phyloP scores from a whole-genome alignment of 2,329 filamentous ascomycete species.

The Hymenoscyphus fructigenus region DNA sequence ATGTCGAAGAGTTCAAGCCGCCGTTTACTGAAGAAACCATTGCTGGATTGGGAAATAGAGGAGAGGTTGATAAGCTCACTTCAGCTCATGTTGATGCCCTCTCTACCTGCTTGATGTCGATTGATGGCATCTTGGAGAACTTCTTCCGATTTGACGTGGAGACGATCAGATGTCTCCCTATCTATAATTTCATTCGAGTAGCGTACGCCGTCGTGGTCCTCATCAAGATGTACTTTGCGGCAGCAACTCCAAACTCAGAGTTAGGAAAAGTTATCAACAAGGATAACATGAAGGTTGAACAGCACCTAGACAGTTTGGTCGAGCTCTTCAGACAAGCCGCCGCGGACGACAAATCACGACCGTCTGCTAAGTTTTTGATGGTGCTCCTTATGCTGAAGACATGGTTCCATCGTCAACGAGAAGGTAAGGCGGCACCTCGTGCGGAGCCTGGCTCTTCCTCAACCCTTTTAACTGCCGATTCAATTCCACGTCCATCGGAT shows the following conservation, averaged over 20 bases:
- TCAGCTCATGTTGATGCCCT: slow-evolving; percentile 50
- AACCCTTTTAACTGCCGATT: slow-evolving; percentile 8
- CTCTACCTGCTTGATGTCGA: slow-evolving; percentile 50
- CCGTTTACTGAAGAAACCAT: slow-evolving; percentile 36
- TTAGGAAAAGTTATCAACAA: slow-evolving; percentile 69
- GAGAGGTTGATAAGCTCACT: slow-evolving; percentile 27
- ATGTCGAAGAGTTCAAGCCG: slow-evolving; percentile 49
- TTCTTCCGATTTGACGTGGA: slow-evolving; percentile 49
- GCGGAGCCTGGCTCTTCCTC: slow-evolving; percentile 4
- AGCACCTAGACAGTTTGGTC: slow-evolving; percentile 69
- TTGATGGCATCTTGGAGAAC: slow-evolving; percentile 53
- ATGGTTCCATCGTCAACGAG: slow-evolving; percentile 49
- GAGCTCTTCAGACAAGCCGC: slow-evolving; percentile 65
- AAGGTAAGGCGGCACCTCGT: slow-evolving; percentile 24
- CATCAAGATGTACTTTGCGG: slow-evolving; percentile 60
- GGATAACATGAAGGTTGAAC: slow-evolving; percentile 62
- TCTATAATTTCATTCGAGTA: slow-evolving; percentile 51
- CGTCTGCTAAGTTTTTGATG: slow-evolving; percentile 68
- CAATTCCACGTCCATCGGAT: neutral
- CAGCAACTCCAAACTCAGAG: slow-evolving; percentile 61
- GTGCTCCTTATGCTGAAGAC: slow-evolving; percentile 68
- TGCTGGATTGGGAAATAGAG: slow-evolving; percentile 16
- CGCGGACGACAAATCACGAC: slow-evolving; percentile 61
- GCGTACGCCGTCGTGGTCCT: slow-evolving; percentile 57
- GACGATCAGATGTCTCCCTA: slow-evolving; percentile 49